Conservation (phyloP, 805 yeast species). For the Kodamaea neixiangensis region DNA sequence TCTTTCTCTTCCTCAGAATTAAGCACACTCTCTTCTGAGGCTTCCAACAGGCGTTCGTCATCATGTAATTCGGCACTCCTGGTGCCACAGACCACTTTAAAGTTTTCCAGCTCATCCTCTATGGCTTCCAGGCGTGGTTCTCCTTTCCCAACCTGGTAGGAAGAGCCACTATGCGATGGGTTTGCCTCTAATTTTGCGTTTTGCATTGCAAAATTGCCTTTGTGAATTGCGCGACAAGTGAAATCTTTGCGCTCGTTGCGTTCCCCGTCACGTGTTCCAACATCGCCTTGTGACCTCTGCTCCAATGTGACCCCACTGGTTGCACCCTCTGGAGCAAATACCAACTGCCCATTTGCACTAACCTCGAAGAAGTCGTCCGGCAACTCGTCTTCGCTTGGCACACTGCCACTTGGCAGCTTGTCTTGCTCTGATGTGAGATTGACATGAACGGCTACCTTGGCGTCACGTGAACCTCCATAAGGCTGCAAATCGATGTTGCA, state of each 20-base stretch:
- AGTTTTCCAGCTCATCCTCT: too few species aligned
- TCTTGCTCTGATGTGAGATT: neutral
- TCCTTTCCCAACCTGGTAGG: too few species aligned
- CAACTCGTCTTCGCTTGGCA: conserved; percentile 13
- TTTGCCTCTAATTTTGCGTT: too few species aligned
- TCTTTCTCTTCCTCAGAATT: conserved; percentile 10
- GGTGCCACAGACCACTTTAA: too few species aligned
- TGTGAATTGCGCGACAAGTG: neutral
- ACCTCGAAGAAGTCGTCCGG: conserved; percentile 22
- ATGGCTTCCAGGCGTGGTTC: too few species aligned
- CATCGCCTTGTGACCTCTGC: neutral
- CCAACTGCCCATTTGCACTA: conserved; percentile 22
- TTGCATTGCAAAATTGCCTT: neutral
- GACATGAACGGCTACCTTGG: neutral
- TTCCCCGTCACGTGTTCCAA: neutral
- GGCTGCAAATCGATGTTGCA: too few species aligned
- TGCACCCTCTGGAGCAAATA: conserved; percentile 15
- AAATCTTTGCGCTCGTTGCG: too few species aligned
- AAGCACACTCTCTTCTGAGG: conserved; percentile 1
- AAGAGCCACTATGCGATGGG: too few species aligned
- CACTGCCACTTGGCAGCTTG: too few species aligned
- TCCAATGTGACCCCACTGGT: neutral
- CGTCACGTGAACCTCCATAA: neutral
- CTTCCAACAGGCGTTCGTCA: neutral
- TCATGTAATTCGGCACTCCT: too few species aligned